A percentile compares a stretch with the other conserved stretches of the same genome.
Conservation (phyloP, 2,329 filamentous ascomycete species). For the Colletotrichum abscissum region DNA sequence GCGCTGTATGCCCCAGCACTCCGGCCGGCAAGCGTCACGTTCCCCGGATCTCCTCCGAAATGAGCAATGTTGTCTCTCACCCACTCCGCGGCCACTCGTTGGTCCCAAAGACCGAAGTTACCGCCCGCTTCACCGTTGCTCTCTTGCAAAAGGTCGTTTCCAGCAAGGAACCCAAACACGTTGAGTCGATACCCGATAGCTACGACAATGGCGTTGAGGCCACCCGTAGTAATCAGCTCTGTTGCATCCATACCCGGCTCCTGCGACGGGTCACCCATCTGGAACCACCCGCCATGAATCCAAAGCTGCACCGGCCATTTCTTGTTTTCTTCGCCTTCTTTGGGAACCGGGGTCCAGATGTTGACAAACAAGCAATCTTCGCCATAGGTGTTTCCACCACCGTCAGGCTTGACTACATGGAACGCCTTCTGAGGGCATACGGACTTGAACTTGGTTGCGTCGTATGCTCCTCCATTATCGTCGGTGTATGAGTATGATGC, state of each 20-base stretch:
- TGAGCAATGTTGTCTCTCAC: conserved; percentile 55
- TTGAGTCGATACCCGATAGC: conserved; percentile 60
- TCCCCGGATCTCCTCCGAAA: conserved; percentile 57
- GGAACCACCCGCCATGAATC: conserved; percentile 61
- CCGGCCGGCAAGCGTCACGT: conserved; percentile 55
- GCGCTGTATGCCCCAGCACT: conserved; percentile 57
- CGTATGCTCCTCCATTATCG: conserved; percentile 42
- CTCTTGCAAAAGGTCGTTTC: conserved; percentile 47
- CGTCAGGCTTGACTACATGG: conserved; percentile 40
- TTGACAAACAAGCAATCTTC: conserved; percentile 63
- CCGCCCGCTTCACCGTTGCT: conserved; percentile 32
- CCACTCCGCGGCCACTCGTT: conserved; percentile 62
- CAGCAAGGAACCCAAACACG: conserved; percentile 60
- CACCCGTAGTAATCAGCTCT: conserved; percentile 50
- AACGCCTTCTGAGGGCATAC: conserved; percentile 54
- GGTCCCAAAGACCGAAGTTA: conserved; percentile 60
- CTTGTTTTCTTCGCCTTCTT: conserved; percentile 36
- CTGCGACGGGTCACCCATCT: conserved; percentile 56
- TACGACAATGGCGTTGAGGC: conserved; percentile 52
- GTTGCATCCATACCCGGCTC: conserved; percentile 55
- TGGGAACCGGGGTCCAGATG: conserved; percentile 56
- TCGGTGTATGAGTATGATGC: conserved; percentile 42
- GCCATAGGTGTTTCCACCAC: conserved; percentile 43
- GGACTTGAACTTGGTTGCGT: conserved; percentile 48
- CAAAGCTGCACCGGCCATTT: conserved; percentile 53